phyloP scores from a whole-genome alignment of 116 monocot species.

The Papilionanthe hybrid region DNA sequence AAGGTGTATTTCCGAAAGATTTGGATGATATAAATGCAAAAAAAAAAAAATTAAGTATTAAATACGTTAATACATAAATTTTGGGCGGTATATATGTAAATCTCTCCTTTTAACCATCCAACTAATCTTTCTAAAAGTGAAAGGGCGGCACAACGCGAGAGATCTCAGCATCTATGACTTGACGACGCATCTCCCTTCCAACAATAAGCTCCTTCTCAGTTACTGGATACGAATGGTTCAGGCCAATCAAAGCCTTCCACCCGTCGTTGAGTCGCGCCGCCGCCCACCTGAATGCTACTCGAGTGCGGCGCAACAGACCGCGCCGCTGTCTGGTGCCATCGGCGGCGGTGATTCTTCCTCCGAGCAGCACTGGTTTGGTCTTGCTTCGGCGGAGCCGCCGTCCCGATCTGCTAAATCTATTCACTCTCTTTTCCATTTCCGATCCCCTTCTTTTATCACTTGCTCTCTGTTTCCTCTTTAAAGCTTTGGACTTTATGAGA shows the following conservation, averaged over 20 bases:
- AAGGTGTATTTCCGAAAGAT: no score
- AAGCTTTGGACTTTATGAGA: no score
- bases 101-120: no score
- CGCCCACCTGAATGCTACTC: neutral
- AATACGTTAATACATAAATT: no score
- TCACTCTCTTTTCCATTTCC: neutral
- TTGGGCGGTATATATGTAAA: no score
- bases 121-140: neutral
- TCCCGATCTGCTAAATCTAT: neutral
- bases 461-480: no score
- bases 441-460: no score
- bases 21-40: no score
- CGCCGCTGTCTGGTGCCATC: neutral
- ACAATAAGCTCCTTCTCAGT: neutral
- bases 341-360: neutral
- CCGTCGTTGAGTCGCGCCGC: neutral
- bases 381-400: neutral
- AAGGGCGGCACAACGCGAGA: neutral
- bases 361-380: neutral
- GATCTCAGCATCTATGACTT: neutral
- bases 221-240: neutral
- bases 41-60: no score
- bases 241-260: neutral
- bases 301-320: neutral
- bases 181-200: neutral